Evolutionary conservation across 2,329 filamentous ascomycete genomes (phyloP), one percentile per base, ranked within the genome.

Genomic region (Diaporthe amygdali): DNA sequence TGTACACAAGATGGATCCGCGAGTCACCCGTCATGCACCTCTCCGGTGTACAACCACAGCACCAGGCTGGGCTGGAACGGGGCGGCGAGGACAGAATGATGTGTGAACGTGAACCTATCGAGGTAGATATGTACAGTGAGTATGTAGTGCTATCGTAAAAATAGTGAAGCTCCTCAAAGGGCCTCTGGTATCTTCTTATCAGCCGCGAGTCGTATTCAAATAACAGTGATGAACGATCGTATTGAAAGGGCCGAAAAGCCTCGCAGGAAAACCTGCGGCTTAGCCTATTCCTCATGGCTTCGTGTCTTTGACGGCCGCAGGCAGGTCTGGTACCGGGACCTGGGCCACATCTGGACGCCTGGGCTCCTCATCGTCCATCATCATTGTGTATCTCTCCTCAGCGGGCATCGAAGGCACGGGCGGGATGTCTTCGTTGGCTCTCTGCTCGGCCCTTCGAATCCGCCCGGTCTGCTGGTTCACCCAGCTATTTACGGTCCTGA

Each of bases 401-500:
- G 81, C 81, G 0, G 85, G 84, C 55, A 81, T 74, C 3, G 79
- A 77, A 2, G 84, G 83, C 34, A 85, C 80, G 0, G 83, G 82
- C 3, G 84, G 84, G 12, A 82, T 76, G 25, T 80, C 76, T 69
- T 77, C 75, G 47, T 78, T 72, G 10, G 77, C 77, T 49, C 81
- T 82, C 69, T 83, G 82, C 74, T 84, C 81, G 2, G 84, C 85
- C 32, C 85, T 82, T 75, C 84, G 85, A 37, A 90, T 78, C 3
- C 88, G 84, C 2, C 86, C 86, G 10, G 86, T 86, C 78, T 92
- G 90, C 76, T 92, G 89, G 74, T 86, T 86, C 2, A 93, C 90
- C 91, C 91, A 93, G 37, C 89, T 91, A 69, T 83, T 85, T 69
- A 92, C 83, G 8, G 84, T 86, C 44, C 88, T 85, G 78, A 91